These are phyloP conservation scores for Cyberlindnera samutprakarnensis DNA, from an alignment of 805 yeast species.

Conservation along the genomic window DNA sequence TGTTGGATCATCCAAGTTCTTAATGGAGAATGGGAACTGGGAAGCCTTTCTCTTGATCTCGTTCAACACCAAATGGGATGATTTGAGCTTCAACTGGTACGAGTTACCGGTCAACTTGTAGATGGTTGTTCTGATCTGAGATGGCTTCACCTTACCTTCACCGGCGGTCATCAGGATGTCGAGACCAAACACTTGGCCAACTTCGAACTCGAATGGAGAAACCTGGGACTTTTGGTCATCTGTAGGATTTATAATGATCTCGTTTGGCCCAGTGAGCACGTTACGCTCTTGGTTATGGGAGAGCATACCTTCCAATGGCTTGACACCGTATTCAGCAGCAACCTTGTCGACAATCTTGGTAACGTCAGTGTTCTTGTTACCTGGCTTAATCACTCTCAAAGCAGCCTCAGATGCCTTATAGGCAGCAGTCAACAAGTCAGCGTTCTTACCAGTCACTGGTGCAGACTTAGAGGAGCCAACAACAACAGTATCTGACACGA, in stretches of 20 bases:
- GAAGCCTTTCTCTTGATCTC: slow-evolving; percentile 62
- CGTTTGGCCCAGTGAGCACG: slow-evolving; percentile 67
- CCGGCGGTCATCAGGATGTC: slow-evolving; percentile 59
- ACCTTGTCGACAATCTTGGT: slow-evolving; percentile 58
- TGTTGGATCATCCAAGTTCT: slow-evolving; percentile 59
- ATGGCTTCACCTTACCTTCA: slow-evolving; percentile 58
- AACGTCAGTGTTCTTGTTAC: slow-evolving; percentile 68
- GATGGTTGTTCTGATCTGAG: slow-evolving; percentile 57
- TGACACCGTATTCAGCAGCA: slow-evolving; percentile 49
- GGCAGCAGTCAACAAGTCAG: slow-evolving; percentile 65
- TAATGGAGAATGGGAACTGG: slow-evolving; percentile 62
- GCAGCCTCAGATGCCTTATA: slow-evolving; percentile 80
- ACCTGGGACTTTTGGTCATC: slow-evolving; percentile 58
- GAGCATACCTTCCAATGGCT: slow-evolving; percentile 71
- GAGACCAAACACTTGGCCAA: slow-evolving; percentile 70
- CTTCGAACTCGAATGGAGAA: slow-evolving; percentile 59
- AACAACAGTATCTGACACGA: slow-evolving; percentile 60
- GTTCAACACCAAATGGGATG: slow-evolving; percentile 57
- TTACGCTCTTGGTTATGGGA: slow-evolving; percentile 63
- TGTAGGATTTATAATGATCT: slow-evolving; percentile 66
- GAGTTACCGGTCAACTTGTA: slow-evolving; percentile 65
- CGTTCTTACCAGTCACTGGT: slow-evolving; percentile 45
- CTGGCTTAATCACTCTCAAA: slow-evolving; percentile 55
- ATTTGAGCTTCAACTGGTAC: slow-evolving; percentile 62
- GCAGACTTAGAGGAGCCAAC: slow-evolving; percentile 42